A percentile compares a stretch with the other conserved stretches of the same genome.
Evolutionary conservation across 2,329 filamentous ascomycete genomes (phyloP).

Genomic region (Paramyrothecium roridum): DNA sequence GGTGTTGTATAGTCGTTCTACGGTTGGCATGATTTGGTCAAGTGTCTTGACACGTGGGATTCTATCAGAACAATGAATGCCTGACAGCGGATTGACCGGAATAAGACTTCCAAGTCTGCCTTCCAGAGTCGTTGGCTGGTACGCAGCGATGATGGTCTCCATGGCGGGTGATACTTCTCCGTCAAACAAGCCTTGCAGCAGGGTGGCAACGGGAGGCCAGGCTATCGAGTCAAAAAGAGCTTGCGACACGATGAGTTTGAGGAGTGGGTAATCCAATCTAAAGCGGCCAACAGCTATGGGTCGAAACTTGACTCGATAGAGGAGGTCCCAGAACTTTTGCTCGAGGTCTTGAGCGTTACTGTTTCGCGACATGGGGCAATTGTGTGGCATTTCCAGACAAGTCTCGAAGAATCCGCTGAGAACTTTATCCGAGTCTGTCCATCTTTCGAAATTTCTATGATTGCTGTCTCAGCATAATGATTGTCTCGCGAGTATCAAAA

Average conservation of each 20-base stretch:
- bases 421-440: constrained; percentile 19
- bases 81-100: constrained; percentile 3
- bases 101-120: not conserved
- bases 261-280: constrained; percentile 14
- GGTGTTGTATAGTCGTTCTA: constrained; percentile 15
- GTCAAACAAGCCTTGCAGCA: constrained; percentile 32
- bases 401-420: constrained; percentile 19
- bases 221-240: constrained; percentile 19
- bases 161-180: constrained; percentile 27
- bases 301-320: constrained; percentile 16
- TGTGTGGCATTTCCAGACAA: constrained; percentile 15
- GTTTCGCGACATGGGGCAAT: constrained; percentile 16
- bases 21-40: constrained; percentile 19
- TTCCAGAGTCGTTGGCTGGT: not conserved
- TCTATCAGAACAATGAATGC: constrained; percentile 33
- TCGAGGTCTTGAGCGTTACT: constrained; percentile 17
- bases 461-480: too few relatives aligned
- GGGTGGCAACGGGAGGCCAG: constrained; percentile 35
- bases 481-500: not conserved
- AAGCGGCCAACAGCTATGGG: constrained; percentile 10
- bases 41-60: constrained; percentile 18
- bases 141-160: not conserved
- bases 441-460: constrained; percentile 18
- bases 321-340: constrained; percentile 12
- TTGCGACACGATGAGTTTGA: constrained; percentile 7